phyloP scores from a whole-genome alignment of 805 yeast genomes.

The Wickerhamomyces strasburgensis region DNA sequence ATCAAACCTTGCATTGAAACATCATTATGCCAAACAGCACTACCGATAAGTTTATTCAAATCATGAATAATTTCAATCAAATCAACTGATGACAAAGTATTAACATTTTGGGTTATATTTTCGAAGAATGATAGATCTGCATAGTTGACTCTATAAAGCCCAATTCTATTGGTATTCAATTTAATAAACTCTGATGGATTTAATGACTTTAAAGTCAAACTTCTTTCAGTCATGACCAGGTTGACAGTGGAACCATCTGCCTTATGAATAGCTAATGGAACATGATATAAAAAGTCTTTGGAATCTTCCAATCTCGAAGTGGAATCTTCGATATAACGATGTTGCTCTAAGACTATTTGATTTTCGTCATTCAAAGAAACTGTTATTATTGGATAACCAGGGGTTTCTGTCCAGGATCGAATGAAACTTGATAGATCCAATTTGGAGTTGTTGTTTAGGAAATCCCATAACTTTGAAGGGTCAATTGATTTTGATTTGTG shows the following conservation, averaged over 20 bases:
- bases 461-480: conserved; percentile 50
- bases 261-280: conserved; percentile 48
- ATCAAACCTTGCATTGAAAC: conserved; percentile 26
- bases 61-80: conserved; percentile 31
- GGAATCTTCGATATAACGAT: conserved; percentile 28
- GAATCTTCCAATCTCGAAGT: conserved; percentile 27
- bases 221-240: conserved; percentile 41
- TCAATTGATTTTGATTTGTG: conserved; percentile 37
- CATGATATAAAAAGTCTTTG: conserved; percentile 57
- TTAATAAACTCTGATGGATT: conserved; percentile 30
- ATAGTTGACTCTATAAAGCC: conserved; percentile 47
- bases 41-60: conserved; percentile 27
- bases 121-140: conserved; percentile 26
- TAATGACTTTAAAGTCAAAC: conserved; percentile 18
- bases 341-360: conserved; percentile 35
- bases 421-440: conserved; percentile 46
- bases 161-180: conserved; percentile 41
- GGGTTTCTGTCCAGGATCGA: conserved; percentile 55
- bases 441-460: conserved; percentile 29
- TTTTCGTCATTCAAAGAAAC: conserved; percentile 28
- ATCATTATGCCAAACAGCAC: conserved; percentile 22
- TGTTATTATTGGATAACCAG: conserved; percentile 54
- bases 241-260: conserved; percentile 33
- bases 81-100: conserved; percentile 24
- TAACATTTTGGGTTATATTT: conserved; percentile 19